Evolutionary conservation across 2,329 filamentous ascomycete species (phyloP), one percentile per base, ranked within the genome.

Genomic region (Aspergillus sp.): DNA sequence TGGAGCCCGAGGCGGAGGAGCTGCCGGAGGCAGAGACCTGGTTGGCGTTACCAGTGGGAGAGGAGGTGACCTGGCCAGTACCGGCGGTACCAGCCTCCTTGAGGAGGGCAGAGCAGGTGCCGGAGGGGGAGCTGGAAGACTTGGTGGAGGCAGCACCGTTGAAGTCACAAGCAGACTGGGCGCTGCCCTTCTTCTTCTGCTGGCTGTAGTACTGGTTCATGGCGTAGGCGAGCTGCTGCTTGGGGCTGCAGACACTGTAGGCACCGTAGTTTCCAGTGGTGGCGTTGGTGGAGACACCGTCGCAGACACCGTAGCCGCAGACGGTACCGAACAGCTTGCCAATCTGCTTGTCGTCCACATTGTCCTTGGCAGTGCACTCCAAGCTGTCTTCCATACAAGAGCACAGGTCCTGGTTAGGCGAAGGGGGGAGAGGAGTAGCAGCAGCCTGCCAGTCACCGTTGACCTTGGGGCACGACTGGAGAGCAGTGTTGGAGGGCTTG

Each of bases 321-420:
- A 73, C 63, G 33, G 59, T 60, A 41, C 63, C 76, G 68, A 96
- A 97, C 53, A 94, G 77, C 7, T 76, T 70, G 39, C 78, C 79
- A 57, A 81, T 85, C 47, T 80, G 70, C 43, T 81, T 73, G 41
- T 71, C 63, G 51, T 76, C 68, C 27, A 88, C 71, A 57, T 69
- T 68, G 33, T 73, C 66, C 32, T 77, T 73, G 49, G 87, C 80
- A 29, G 77, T 76, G 71, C 91, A 97, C 47, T 72, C 70, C 45
- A 94, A 72, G 42, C 79, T 81, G 50, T 79, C 74, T 64, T 79
- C 77, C 86, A 94, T 94, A 78, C 93, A 97, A 46, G 75, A 68
- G 76, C 93, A 97, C 44, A 94, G 81, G 42, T 80, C 62, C 47
- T 79, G 61, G 71, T 96, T 88, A 52, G 89, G 89, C 5, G 79